phyloP scores from a whole-genome alignment of 306 rosid species.

The Chamaecrista fasciculata region DNA sequence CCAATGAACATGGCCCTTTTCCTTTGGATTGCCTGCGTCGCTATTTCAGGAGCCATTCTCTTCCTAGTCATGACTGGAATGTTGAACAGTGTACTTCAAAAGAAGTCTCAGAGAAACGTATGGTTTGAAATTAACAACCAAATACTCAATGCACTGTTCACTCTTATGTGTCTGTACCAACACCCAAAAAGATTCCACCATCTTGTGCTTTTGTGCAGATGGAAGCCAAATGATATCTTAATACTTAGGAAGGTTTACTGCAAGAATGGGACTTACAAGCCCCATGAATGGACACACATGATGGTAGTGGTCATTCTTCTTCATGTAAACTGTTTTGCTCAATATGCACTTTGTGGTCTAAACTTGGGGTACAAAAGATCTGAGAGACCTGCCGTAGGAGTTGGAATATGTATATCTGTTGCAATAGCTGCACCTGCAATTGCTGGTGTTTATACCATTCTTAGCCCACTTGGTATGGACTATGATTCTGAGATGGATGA shows the following conservation, averaged over 20 bases:
- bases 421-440: constrained; percentile 85
- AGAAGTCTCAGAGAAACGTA: constrained; percentile 60
- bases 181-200: constrained; percentile 81
- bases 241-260: constrained; percentile 73
- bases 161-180: constrained; percentile 87
- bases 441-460: constrained; percentile 71
- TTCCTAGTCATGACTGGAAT: constrained; percentile 98
- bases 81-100: constrained; percentile 62
- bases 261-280: constrained; percentile 91
- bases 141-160: constrained; percentile 89
- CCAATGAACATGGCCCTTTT: constrained; percentile 95
- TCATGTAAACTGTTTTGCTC: constrained; percentile 80
- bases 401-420: constrained; percentile 71
- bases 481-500: constrained; percentile 70
- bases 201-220: constrained; percentile 73
- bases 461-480: constrained; percentile 90
- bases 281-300: constrained; percentile 94
- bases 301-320: constrained; percentile 80
- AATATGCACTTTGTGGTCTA: constrained; percentile 90
- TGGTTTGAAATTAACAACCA: constrained; percentile 98
- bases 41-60: constrained; percentile 87
- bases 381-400: constrained; percentile 81
- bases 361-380: constrained; percentile 83
- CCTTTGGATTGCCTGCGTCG: constrained; percentile 67
- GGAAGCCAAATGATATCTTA: constrained; percentile 62